A percentile compares a stretch with the other conserved stretches of the same genome.
Conservation (phyloP, 495 filamentous ascomycete species). For the Tetracladium marchalianum region DNA sequence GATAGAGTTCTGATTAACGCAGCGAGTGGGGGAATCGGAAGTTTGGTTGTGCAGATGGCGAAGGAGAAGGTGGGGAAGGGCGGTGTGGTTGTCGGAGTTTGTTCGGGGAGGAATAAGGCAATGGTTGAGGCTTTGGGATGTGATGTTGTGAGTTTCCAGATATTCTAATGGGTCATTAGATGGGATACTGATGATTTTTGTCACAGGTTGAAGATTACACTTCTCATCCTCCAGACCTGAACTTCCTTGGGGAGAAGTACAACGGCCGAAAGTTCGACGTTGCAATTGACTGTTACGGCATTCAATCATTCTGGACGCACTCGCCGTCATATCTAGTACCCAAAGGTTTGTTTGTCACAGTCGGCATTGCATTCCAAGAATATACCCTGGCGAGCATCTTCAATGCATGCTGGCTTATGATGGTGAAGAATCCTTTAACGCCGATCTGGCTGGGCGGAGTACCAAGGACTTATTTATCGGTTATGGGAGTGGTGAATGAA, state of each 20-base stretch:
- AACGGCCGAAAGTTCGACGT: slow-evolving; percentile 20
- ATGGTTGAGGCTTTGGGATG: slow-evolving; percentile 24
- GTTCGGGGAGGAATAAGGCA: slow-evolving; percentile 23
- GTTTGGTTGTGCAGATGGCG: slow-evolving; percentile 28
- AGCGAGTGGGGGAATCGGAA: slow-evolving; percentile 31
- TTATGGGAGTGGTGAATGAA: slow-evolving; percentile 16
- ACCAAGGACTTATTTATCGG: slow-evolving; percentile 23
- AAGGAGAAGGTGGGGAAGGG: slow-evolving; percentile 21
- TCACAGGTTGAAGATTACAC: too few relatives aligned
- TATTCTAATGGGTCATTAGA: too few relatives aligned
- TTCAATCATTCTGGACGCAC: slow-evolving; percentile 23
- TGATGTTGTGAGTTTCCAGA: slow-evolving; percentile 12
- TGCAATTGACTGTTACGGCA: slow-evolving; percentile 26
- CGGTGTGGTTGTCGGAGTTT: slow-evolving; percentile 27
- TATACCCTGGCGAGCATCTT: slow-evolving; percentile 20
- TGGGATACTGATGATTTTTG: too few relatives aligned
- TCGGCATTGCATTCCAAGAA: slow-evolving; percentile 18
- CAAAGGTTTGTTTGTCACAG: slow-evolving; percentile 22
- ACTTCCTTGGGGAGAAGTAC: too few relatives aligned
- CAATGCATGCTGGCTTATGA: slow-evolving; percentile 14
- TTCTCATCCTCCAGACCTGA: too few relatives aligned
- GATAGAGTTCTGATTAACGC: slow-evolving; percentile 28
- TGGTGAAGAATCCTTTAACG: slow-evolving; percentile 23
- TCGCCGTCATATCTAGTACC: slow-evolving; percentile 21
- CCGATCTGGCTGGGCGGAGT: slow-evolving; percentile 18